Percentiles rank a stretch among this genome's conserved stretches.
Evolutionary conservation across 1,284 basidiomycete genomes (phyloP).

Genomic region (Sanghuangporus baumii): DNA sequence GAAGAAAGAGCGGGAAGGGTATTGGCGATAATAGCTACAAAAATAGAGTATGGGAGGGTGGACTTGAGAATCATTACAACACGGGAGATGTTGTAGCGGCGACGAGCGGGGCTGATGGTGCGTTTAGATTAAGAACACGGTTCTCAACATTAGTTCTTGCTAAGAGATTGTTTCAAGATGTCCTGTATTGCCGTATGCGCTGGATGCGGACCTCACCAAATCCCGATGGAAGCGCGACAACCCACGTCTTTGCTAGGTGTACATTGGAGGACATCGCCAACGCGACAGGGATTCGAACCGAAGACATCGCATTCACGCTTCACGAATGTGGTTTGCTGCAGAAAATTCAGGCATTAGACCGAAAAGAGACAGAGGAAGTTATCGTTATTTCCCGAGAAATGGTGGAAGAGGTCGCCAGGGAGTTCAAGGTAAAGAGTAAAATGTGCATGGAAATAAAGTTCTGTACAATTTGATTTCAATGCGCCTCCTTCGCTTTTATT

Average conservation of each 20-base stretch:
- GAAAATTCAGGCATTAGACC: slow-evolving; percentile 25
- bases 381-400: slow-evolving; percentile 65
- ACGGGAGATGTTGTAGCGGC: slow-evolving; percentile 12
- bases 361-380: slow-evolving; percentile 30
- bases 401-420: slow-evolving; percentile 62
- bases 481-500: background rate
- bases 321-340: slow-evolving; percentile 80
- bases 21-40: background rate
- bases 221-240: slow-evolving; percentile 59
- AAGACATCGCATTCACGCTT: slow-evolving; percentile 86
- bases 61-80: slow-evolving; percentile 6
- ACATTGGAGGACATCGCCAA: slow-evolving; percentile 69
- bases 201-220: slow-evolving; percentile 51
- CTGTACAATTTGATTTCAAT: background rate
- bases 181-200: slow-evolving; percentile 40
- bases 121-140: background rate
- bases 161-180: slow-evolving; percentile 27
- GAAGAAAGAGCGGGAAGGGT: background rate
- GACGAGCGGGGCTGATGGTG: slow-evolving; percentile 16
- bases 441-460: slow-evolving; percentile 21
- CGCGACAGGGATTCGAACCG: slow-evolving; percentile 76
- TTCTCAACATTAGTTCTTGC: background rate
- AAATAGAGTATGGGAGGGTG: slow-evolving; percentile 4
- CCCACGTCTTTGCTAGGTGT: slow-evolving; percentile 59
- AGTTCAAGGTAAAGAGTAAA: slow-evolving; percentile 60